A percentile compares a stretch with the other conserved stretches of the same genome.
Evolutionary conservation across 768 basidiomycete species (phyloP).

Genomic region (Antrodiella citrinella): DNA sequence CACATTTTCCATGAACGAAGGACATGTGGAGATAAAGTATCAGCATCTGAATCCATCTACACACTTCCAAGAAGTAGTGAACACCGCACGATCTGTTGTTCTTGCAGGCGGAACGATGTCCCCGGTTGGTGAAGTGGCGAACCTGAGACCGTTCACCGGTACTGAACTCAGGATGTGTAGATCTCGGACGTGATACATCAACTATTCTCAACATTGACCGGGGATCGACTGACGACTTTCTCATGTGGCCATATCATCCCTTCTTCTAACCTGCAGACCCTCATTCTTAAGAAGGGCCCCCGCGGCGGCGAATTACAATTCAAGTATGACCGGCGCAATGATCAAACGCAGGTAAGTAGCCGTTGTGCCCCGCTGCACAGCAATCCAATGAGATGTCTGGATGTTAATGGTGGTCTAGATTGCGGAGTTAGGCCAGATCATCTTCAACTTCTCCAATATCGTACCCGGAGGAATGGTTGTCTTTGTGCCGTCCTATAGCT

Average conservation of each 20-base stretch:
- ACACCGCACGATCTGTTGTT: conserved; percentile 74
- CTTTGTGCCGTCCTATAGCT: conserved; percentile 89
- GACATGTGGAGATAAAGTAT: conserved; percentile 70
- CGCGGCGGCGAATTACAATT: conserved; percentile 69
- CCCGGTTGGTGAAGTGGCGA: conserved; percentile 48
- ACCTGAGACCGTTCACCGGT: conserved; percentile 4
- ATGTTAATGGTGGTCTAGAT: conserved; percentile 34
- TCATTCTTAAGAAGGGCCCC: conserved; percentile 71
- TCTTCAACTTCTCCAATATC: conserved; percentile 72
- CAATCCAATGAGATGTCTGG: background rate
- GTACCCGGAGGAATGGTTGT: conserved; percentile 87
- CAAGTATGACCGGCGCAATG: conserved; percentile 67
- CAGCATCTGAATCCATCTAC: conserved; percentile 89
- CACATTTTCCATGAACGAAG: conserved; percentile 34
- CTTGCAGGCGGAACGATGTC: conserved; percentile 98
- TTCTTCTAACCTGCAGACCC: conserved; percentile 60
- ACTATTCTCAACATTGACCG: conserved; percentile 60
- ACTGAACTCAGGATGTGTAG: conserved; percentile 29
- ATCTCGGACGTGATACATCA: conserved; percentile 82
- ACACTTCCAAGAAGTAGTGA: conserved; percentile 76
- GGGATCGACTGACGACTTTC: conserved; percentile 63
- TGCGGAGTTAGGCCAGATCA: conserved; percentile 72
- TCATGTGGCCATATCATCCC: conserved; percentile 94
- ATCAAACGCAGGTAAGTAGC: conserved; percentile 45
- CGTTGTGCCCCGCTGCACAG: background rate